A percentile compares a stretch with the other conserved stretches of the same genome.
Evolutionary conservation across 768 basidiomycete genomes (phyloP).

Genomic region (Kwoniella dejecticola): DNA sequence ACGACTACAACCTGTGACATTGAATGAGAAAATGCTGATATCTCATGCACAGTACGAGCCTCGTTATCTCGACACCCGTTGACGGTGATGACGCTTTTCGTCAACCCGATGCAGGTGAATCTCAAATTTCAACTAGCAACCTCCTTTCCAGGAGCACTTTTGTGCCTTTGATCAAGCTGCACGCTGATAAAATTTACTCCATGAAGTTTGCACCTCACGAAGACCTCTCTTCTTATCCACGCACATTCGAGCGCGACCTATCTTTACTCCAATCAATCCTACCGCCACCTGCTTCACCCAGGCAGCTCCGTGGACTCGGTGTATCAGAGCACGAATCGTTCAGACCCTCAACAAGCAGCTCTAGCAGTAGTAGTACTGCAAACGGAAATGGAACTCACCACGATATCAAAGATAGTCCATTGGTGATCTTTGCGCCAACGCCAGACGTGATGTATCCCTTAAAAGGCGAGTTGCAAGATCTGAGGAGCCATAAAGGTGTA

Average conservation of each 20-base stretch:
- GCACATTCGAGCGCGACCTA: slow-evolving; percentile 77
- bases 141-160: no score
- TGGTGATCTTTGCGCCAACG: slow-evolving; percentile 72
- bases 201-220: slow-evolving; percentile 83
- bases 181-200: neutral
- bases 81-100: slow-evolving; percentile 93
- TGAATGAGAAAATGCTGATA: no score
- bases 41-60: slow-evolving; percentile 79
- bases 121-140: neutral
- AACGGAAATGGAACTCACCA: neutral
- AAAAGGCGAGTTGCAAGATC: slow-evolving; percentile 74
- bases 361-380: neutral
- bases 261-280: slow-evolving; percentile 59
- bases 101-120: slow-evolving; percentile 81
- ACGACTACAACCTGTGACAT: no score
- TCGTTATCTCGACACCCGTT: slow-evolving; percentile 77
- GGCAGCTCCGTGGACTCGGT: slow-evolving; percentile 38
- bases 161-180: no score
- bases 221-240: slow-evolving; percentile 86
- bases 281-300: slow-evolving; percentile 13
- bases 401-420: slow-evolving; percentile 28
- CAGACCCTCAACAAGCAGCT: slow-evolving; percentile 49
- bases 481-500: slow-evolving; percentile 74
- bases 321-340: slow-evolving; percentile 47
- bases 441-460: slow-evolving; percentile 89